Evolutionary conservation across 2,329 filamentous ascomycete genomes (phyloP), one percentile per base, ranked within the genome.

Genomic region (Aspergillus sp.): DNA sequence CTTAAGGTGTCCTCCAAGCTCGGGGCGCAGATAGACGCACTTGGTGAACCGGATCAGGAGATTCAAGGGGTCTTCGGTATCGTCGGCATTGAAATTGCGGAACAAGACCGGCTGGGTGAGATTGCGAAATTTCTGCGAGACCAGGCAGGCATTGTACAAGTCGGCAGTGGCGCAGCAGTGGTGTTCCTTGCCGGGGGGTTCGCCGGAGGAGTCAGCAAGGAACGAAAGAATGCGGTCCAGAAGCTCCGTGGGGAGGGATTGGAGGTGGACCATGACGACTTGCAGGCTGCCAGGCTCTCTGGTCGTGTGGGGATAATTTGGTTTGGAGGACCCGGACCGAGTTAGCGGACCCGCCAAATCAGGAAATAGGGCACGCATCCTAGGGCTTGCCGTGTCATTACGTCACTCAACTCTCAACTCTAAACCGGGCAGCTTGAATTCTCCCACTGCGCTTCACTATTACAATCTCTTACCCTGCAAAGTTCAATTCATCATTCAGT

Each of bases 101-200:
- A 64, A 68, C 11, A 69, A 47, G n/a, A 68, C 37, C 44, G 66
- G 66, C 40, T 69, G 66, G 2, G 62, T 62, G 7, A 68, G 27
- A 3, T 63, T 59, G 15, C 66, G 59, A 21, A 66, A 62, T 23
- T 44, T 43, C 12, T 44, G 62, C 6, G 61, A 68, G 17, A 68
- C 66, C 21, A 68, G 52, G 19, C 66, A 69, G 9, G 60, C 11
- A 33, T 60, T 61, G 45, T 37, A 43, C 27, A 69, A 33, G 14
- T 47, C 43, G 11, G 21, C 27, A 15, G 15, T 50, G 12, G 31
- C 53, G 8, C 40, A 27, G 17, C 45, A 37, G 3, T 47, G 14
- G 21, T 43, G 15, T 21, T 44, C 23, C 12, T 31, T 35, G 7
- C 27, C 33, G 12, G 17, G n/a, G 25, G 21, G 40, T 19, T 27